Base-by-base conservation (phyloP, 768 basidiomycete genomes). In the Termitomyces sp. region DNA sequence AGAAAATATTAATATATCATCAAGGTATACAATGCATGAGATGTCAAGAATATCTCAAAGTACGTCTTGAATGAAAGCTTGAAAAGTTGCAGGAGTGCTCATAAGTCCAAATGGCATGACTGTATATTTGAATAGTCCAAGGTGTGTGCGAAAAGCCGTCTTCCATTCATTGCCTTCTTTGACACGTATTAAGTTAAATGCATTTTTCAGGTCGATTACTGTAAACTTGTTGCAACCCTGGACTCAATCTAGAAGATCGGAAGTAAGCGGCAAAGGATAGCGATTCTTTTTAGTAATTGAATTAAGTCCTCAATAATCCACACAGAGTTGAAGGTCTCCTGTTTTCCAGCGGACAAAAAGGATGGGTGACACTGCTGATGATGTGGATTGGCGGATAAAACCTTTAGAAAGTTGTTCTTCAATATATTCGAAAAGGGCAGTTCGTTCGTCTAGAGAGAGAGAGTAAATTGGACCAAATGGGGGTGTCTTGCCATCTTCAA, bases 21-120 rank as follows among this genome's bases (percentile, higher is more conserved):
- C 38, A 5, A 42, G 28, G 32, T 54, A 53, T 3, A 35, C 32
- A 22, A 52, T 21, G n/a, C 51, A 52, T 48, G 7, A 70, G 56
- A 42, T 75, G 68, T 12, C 60, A 60, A 80, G 55, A 8, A 70
- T 56, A 30, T 77, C 69, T 6, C 62, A 61, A 9, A 79, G 62
- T 10, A 69, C 67, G 45, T 72, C 70, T 24, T 75, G 65, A 53
- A 80, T 76, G 53, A 76, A 72, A 21, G 58, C 52, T 60, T 41
- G 19, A 10, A 41, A 41, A 21, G 40, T 41, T 5, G 40, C 9
- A 1, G n/a, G 40, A 8, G n/a, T 8, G 10, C 21, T 21, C 0
- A 9, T 41, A 8, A 41, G 40, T 8, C 40, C 4, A 34, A 34
- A 14, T 2, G 34, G 34, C 34, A 34, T 34, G 1, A 34, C 34